Evolutionary conservation across 768 basidiomycete genomes (phyloP).

Genomic region (Tricholoma terreum): DNA sequence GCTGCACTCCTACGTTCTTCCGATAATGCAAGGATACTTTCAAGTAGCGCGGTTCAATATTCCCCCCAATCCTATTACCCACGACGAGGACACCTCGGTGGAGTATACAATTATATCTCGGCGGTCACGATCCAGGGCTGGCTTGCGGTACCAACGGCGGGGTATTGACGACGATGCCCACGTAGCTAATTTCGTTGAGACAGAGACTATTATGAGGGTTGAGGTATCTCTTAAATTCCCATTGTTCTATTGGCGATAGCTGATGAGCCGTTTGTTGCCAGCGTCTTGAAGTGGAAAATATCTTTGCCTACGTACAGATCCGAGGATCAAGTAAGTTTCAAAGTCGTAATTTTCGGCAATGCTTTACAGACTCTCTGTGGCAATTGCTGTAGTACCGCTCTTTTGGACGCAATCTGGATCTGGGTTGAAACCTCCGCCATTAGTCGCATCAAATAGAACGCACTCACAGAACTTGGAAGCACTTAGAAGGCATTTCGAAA

Average conservation of each 20-base stretch:
- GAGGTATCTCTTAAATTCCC: conserved; percentile 48
- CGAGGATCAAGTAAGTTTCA: conserved; percentile 78
- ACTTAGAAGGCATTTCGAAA: conserved; percentile 70
- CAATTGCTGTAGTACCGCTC: conserved; percentile 64
- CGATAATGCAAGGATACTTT: conserved; percentile 92
- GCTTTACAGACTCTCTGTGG: conserved; percentile 9
- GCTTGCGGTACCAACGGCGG: conserved; percentile 89
- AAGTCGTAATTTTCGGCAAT: background rate
- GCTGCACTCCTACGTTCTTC: conserved; percentile 83
- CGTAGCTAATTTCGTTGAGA: conserved; percentile 96
- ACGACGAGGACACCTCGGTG: conserved; percentile 49
- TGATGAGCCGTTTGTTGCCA: conserved; percentile 23
- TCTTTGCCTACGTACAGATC: conserved; percentile 88
- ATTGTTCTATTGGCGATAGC: background rate
- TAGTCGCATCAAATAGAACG: conserved; percentile 71
- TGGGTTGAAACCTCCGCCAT: conserved; percentile 84
- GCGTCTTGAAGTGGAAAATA: conserved; percentile 72
- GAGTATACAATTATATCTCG: conserved; percentile 85
- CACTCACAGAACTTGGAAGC: conserved; percentile 68
- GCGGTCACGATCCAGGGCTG: conserved; percentile 84
- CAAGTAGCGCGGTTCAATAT: conserved; percentile 71
- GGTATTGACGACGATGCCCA: conserved; percentile 92
- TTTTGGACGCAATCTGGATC: conserved; percentile 91
- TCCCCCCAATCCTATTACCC: conserved; percentile 43
- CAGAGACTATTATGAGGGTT: conserved; percentile 83